Percentiles rank a stretch among this genome's conserved stretches.
These are phyloP conservation scores for Groenewaldozyma auringiensis DNA, from an alignment of 1,139 yeast genomes.

Conservation along the genomic window DNA sequence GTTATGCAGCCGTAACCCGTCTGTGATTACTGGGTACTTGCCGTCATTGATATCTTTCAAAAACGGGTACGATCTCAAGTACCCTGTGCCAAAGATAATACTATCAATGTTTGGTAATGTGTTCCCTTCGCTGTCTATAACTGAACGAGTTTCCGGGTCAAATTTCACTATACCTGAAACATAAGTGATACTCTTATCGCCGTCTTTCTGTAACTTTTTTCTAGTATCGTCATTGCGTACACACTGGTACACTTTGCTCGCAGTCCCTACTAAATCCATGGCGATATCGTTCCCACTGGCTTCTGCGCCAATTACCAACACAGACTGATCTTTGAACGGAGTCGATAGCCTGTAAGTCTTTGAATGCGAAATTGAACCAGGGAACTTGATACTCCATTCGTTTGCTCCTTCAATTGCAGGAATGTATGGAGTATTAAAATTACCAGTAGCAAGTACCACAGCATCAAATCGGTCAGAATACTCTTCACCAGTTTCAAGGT, in stretches of 20 bases:
- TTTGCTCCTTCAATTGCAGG: constrained; percentile 50
- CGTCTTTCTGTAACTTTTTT: background rate
- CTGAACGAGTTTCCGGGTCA: constrained; percentile 7
- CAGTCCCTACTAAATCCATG: constrained; percentile 25
- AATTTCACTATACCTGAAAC: constrained; percentile 11
- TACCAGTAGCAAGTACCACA: constrained; percentile 52
- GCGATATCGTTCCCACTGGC: constrained; percentile 35
- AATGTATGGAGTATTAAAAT: constrained; percentile 47
- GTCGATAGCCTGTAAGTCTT: constrained; percentile 11
- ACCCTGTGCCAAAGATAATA: constrained; percentile 62
- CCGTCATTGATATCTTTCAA: constrained; percentile 20
- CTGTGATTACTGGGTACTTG: constrained; percentile 33
- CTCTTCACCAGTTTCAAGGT: constrained; percentile 9
- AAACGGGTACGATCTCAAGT: constrained; percentile 43
- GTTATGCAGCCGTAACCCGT: constrained; percentile 42
- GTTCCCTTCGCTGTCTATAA: constrained; percentile 14
- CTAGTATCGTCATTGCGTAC: constrained; percentile 9
- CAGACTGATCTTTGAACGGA: constrained; percentile 10
- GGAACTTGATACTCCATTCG: constrained; percentile 40
- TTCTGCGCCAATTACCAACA: constrained; percentile 14
- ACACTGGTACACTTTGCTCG: constrained; percentile 9
- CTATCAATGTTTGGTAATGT: constrained; percentile 35
- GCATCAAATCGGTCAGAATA: constrained; percentile 38
- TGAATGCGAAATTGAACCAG: constrained; percentile 36
- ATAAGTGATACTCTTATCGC: constrained; percentile 2